These are phyloP conservation scores for Coniferiporia weirii DNA, from an alignment of 1,284 basidiomycete genomes.

Conservation along the genomic window DNA sequence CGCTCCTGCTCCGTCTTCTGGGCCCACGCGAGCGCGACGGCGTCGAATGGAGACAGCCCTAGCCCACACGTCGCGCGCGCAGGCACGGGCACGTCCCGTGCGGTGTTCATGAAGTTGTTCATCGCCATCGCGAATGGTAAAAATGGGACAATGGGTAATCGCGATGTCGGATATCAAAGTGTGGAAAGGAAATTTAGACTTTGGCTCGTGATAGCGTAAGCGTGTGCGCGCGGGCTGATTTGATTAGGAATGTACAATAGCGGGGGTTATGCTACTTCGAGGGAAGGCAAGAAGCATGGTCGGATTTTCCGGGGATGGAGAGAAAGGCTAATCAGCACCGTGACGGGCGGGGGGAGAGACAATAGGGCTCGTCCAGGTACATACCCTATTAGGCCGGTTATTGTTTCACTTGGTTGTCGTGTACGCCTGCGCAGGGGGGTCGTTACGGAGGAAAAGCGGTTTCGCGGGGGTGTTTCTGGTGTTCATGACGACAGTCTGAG, in stretches of 20 bases:
- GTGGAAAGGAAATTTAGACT: too few species aligned
- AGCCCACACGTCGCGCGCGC: too few species aligned
- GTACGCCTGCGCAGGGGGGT: slow-evolving; percentile 10
- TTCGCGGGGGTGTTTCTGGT: not conserved
- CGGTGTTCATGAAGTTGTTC: not conserved
- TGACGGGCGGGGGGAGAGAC: not conserved
- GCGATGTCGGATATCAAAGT: too few species aligned
- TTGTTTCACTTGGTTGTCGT: slow-evolving; percentile 7
- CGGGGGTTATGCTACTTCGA: not conserved
- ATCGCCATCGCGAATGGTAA: not conserved
- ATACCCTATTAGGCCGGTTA: not conserved
- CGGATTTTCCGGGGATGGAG: not conserved
- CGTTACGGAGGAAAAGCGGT: slow-evolving; percentile 5
- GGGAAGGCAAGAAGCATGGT: not conserved
- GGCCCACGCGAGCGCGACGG: slow-evolving; percentile 14
- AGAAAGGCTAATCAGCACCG: slow-evolving; percentile 6
- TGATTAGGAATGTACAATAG: slow-evolving; percentile 15
- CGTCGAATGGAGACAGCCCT: slow-evolving; percentile 12
- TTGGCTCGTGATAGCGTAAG: too few species aligned
- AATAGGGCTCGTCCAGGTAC: slow-evolving; percentile 4
- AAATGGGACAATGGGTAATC: too few species aligned
- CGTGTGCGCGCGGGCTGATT: not conserved
- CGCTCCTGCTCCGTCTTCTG: slow-evolving; percentile 13
- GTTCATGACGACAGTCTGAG: slow-evolving; percentile 8
- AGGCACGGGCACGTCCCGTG: not conserved